Base-by-base conservation (phyloP, 345 rosid species). In the Camelina laxa region DNA sequence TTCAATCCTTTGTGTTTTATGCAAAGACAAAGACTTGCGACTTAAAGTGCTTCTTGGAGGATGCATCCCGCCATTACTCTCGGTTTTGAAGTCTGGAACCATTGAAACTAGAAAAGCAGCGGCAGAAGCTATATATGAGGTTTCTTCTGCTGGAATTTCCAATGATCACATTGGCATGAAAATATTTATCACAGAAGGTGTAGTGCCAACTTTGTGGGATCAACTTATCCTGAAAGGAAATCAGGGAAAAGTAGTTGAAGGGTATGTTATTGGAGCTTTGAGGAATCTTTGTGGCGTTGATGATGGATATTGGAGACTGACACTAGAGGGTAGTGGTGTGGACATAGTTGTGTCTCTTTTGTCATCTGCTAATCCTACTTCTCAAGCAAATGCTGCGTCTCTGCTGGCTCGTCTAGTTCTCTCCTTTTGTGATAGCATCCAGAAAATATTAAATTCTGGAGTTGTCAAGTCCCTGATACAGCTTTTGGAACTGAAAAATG, bases 331-430 rank as follows among this genome's bases (percentile, higher is more conserved):
- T 79, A 89, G 88, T 51, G 97, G 93, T 51, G 88, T 86, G 48
- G 89, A 88, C 83, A 87, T 86, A 67, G 86, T 91, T 50, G 87
- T 93, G 65, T 86, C 87, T 39, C 93, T 91, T 79, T 81, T 93
- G 60, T 89, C 90, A 69, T 91, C 97, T 60, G 97, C 84, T 65
- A 87, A 87, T 72, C 75, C 88, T 39, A 84, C 83, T 75, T 79
- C 97, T 67, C 93, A 88, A 80, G 86, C 93, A 73, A 93, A 91
- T 85, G 96, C 97, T 65, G 97, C 97, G 58, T 86, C 97, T 84
- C 90, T 93, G 13, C 85, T 93, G 85, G 98, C 93, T 39, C 83
- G 90, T 68, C 71, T 93, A 71, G 85, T 91, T 80, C 65, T 84
- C 75, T 91, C 92, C 70, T 85, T 88, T 71, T 79, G 87, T 44